These are phyloP conservation scores for Hymenoscyphus fraxineus DNA, from an alignment of 2,329 filamentous ascomycete species.

Conservation along the genomic window DNA sequence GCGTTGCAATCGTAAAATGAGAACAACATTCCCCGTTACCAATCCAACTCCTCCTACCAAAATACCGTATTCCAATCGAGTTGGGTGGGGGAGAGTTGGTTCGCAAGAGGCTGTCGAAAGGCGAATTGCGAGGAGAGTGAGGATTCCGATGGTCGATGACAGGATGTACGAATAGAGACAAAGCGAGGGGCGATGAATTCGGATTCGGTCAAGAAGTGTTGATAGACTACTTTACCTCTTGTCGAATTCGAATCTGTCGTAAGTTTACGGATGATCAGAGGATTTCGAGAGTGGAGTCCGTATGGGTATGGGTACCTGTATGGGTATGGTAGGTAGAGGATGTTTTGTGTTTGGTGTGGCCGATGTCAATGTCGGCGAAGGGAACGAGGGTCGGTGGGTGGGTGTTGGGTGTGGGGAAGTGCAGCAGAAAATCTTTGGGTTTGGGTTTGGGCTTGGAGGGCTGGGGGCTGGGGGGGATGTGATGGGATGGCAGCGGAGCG, in stretches of 20 bases:
- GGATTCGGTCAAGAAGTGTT: not conserved
- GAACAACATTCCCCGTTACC: constrained; percentile 26
- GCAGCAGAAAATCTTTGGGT: not conserved
- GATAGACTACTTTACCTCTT: not conserved
- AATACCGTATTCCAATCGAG: constrained; percentile 2
- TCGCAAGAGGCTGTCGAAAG: not conserved
- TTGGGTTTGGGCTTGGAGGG: too few species aligned
- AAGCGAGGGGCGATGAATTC: not conserved
- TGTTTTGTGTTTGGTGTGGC: not conserved
- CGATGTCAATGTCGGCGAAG: not conserved
- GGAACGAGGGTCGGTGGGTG: not conserved
- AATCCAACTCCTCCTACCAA: constrained; percentile 6
- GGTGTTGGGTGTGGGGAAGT: not conserved
- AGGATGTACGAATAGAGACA: not conserved
- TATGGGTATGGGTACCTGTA: too few species aligned
- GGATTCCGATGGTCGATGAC: not conserved
- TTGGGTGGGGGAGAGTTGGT: not conserved
- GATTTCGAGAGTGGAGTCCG: not conserved
- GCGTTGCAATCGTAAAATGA: constrained; percentile 15
- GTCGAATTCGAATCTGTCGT: not conserved
- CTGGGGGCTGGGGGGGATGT: too few species aligned
- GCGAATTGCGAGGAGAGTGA: not conserved
- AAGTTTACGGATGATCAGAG: not conserved
- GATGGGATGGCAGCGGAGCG: too few species aligned
- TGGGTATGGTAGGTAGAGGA: not conserved